Base-by-base conservation (phyloP, 495 filamentous ascomycete genomes). In the Margaritispora aquatica region DNA sequence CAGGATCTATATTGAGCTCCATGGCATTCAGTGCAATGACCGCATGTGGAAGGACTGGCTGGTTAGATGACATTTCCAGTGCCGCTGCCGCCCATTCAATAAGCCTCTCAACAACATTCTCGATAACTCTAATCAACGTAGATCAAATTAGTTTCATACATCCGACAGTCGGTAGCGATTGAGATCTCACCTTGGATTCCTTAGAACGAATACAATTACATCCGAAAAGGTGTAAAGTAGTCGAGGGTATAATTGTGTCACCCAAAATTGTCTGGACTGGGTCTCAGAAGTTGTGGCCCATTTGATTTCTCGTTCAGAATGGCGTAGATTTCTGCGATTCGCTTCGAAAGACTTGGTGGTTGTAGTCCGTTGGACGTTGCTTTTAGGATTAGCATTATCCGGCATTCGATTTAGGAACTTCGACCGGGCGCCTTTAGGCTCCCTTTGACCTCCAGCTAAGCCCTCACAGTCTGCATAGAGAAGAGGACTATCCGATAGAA, bases 391-490 rank as follows among this genome's bases (percentile, higher is more conserved):
- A n/a, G n/a, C n/a, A n/a, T n/a, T n/a, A n/a, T n/a, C n/a, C n/a
- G n/a, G n/a, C n/a, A n/a, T n/a, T n/a, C n/a, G n/a, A n/a, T n/a
- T n/a, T n/a, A n/a, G n/a, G 34, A 19, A 61, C 29, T 2, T 56
- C 2, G 59, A 13, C n/a, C n/a, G n/a, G n/a, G n/a, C n/a, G 17
- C 8, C 59, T 26, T 41, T 17, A 2, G 59, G 59, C 11, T 51
- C 46, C 5, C 47, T 67, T 57, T 80, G 75, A 1, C 79, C 79
- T 29, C 77, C 78, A 34, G 73, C 73, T 19, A 81, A 70, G 0
- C 80, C 79, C 65, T 84, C 81, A 58, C 79, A 84, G 51, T 84
- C 81, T 47, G 80, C 82, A 51, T 77, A 80, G 0, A 85, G 70
- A 0, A 84, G 65, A 1, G 81, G 82, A 2, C 51, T 29, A 27